Evolutionary conservation across 2,329 filamentous ascomycete species (phyloP).

Genomic region (Juglanconis juglandina): DNA sequence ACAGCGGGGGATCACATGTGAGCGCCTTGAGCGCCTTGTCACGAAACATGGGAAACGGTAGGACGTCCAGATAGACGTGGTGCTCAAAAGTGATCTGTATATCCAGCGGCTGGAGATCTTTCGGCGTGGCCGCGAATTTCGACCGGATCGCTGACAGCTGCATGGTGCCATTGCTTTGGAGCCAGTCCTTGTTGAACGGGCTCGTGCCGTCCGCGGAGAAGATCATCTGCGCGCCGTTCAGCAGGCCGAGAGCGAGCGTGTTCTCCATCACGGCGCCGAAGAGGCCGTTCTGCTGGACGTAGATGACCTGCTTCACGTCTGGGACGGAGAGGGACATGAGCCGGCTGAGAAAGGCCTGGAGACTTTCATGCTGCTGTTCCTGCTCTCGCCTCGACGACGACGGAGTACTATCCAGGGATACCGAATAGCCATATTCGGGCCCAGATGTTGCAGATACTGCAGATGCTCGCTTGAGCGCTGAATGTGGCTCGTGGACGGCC

Average conservation of each 20-base stretch:
- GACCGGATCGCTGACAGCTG: slow-evolving; percentile 25
- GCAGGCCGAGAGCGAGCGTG: slow-evolving; percentile 31
- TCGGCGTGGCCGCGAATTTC: slow-evolving; percentile 23
- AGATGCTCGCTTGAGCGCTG: background rate
- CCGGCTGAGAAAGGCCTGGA: background rate
- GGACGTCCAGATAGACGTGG: slow-evolving; percentile 35
- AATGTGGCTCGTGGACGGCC: background rate
- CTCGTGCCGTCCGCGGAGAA: slow-evolving; percentile 28
- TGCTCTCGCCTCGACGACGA: background rate
- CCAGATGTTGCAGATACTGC: too few species aligned
- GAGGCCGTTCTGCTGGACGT: slow-evolving; percentile 23
- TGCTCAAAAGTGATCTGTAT: slow-evolving; percentile 31
- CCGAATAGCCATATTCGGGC: too few species aligned
- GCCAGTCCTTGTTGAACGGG: slow-evolving; percentile 28
- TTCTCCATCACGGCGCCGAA: slow-evolving; percentile 36
- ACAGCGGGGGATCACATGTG: slow-evolving; percentile 22
- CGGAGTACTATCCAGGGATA: background rate
- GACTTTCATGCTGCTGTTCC: background rate
- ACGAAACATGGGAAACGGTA: slow-evolving; percentile 32
- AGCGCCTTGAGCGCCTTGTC: slow-evolving; percentile 27
- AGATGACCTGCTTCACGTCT: slow-evolving; percentile 9
- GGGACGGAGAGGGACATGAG: slow-evolving; percentile 3
- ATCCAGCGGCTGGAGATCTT: slow-evolving; percentile 31
- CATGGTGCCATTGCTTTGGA: slow-evolving; percentile 22
- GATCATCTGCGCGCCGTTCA: slow-evolving; percentile 24